Evolutionary conservation across 2,329 filamentous ascomycete species (phyloP), one percentile per base, ranked within the genome.

Genomic region (Apiospora marii): DNA sequence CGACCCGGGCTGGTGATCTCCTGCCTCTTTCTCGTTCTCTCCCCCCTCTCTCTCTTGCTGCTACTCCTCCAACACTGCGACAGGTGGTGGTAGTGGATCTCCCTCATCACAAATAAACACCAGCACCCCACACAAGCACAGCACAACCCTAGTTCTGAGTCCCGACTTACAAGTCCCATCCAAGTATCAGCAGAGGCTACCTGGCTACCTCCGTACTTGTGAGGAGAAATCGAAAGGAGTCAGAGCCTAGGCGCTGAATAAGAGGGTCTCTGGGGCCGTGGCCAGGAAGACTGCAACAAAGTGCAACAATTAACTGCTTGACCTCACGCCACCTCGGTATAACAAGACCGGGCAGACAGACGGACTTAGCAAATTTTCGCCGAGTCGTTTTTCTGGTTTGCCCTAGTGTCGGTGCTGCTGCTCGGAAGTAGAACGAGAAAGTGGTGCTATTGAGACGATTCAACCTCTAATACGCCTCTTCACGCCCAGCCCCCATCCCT

Each of bases 101-200:
- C n/a, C 19, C 58, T 64, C 58, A 64, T 64, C 58, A 64, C 58
- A 64, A 64, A 64, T 64, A 64, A 64, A 64, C 58, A 64, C 58
- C 34, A 51, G 7, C 34, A 34, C 53, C 53, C 53, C 53, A 61
- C 53, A 61, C 37, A 41, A 41, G 16, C 58, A 64, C 34, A 64
- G 6, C 58, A 64, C 58, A 64, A 64, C 58, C 58, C 58, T 64
- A 64, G 53, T 61, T 30, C 30, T n/a, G 53, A 37, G 53, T 37
- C 53, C 37, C 53, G 53, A 61, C 53, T 61, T 61, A 61, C 30
- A 61, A 13, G 53, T 58, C 51, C 53, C 53, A 19, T 61, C 6
- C 53, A 61, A 37, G 53, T 34, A 61, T 37, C 53, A 37, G 30
- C 53, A 61, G 53, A 37, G 30, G 58, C n/a, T 41, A 30, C 27